Conservation (phyloP, 208 protist species). For the Wallacemonas collosoma region DNA sequence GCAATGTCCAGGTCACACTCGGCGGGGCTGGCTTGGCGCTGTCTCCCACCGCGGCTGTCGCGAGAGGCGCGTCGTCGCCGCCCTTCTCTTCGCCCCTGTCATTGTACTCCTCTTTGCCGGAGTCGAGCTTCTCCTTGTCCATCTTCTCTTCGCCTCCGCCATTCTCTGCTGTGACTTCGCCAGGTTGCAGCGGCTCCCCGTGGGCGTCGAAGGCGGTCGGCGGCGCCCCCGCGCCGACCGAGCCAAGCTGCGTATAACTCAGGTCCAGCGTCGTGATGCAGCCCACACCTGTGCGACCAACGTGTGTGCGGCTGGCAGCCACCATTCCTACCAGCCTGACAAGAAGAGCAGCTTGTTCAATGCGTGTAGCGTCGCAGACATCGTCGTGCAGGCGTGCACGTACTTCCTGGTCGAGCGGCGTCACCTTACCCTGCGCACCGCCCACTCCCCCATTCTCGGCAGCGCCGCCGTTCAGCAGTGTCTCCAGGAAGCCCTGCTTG, state of each 20-base stretch:
- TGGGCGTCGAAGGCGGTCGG: constrained; percentile 35
- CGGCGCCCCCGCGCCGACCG: constrained; percentile 32
- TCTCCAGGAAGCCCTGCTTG: constrained; percentile 52
- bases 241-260: constrained; percentile 45
- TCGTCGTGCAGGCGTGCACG: constrained; percentile 29
- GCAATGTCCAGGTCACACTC: constrained; percentile 3
- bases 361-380: constrained; percentile 41
- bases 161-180: too few species aligned
- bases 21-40: background rate
- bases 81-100: background rate
- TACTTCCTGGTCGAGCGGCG: constrained; percentile 27
- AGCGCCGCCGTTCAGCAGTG: constrained; percentile 28
- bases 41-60: background rate
- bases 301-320: constrained; percentile 25
- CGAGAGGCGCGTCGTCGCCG: background rate
- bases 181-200: constrained; percentile 17
- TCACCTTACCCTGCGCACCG: constrained; percentile 20
- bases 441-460: constrained; percentile 17
- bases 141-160: background rate
- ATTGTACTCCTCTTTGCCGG: background rate
- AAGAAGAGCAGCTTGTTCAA: constrained; percentile 27
- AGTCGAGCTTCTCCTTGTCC: background rate
- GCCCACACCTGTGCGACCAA: constrained; percentile 16
- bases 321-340: constrained; percentile 29
- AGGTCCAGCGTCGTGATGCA: constrained; percentile 48